Evolutionary conservation across 2,329 filamentous ascomycete genomes (phyloP), one percentile per base, ranked within the genome.

Genomic region (Xylaria sp.): DNA sequence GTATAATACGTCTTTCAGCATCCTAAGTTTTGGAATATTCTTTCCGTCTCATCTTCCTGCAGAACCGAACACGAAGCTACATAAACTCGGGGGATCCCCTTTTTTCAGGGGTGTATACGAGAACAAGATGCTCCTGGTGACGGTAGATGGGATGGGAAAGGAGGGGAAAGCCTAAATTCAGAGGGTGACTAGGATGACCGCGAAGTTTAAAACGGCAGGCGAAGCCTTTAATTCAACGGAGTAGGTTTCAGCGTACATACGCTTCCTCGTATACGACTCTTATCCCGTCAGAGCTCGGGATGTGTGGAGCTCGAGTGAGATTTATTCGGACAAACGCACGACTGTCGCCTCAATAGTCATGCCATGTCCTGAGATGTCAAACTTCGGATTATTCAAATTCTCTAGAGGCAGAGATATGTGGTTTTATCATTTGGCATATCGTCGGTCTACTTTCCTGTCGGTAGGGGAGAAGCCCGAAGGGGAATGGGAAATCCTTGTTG

Each of bases 181-280:
- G 34, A 42, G 27, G 47, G 32, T 4, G 34, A 14, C 36, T 12
- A 36, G 32, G 27, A 63, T 48, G 39, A 55, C 24, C 12, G n/a
- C 6, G 39, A 55, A 62, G 36, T 34, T 36, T 48, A 34, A 54
- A 62, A 48, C 47, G 24, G n/a, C 51, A 36, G 45, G 21, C 12
- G 7, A 17, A 55, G 17, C 8, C 19, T 17, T 21, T 50, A 5
- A 21, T 14, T 2, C 11, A 36, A 36, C 3, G 6, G 34, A 7
- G 34, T n/a, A 50, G 47, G 34, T 36, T 36, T 36, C 1, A 36
- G 11, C 11, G 34, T 36, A 36, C 34, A 36, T 50, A 50, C 8
- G 6, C 47, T 21, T 24, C n/a, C 47, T 24, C 47, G 47, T 50
- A 50, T 24, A 11, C n/a, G 47, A 50, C 11, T 50, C 17, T 7